These are phyloP conservation scores for Saussurea involucrata DNA, from an alignment of 129 eudicot genomes.

Conservation along the genomic window DNA sequence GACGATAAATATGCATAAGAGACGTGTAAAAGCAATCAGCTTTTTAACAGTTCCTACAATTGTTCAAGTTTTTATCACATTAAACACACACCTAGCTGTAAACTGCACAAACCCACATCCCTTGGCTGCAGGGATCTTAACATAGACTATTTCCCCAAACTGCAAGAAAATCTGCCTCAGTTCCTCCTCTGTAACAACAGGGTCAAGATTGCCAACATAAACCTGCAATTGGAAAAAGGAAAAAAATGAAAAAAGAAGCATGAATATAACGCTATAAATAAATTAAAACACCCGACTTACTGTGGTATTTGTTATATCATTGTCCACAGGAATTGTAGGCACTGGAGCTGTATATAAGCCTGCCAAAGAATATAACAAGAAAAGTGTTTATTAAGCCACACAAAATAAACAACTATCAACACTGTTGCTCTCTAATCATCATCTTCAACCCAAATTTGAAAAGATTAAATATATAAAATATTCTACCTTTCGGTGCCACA, in stretches of 20 bases:
- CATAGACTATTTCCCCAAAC: conserved; percentile 82
- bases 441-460: neutral
- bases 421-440: neutral
- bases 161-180: conserved; percentile 79
- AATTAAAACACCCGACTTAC: conserved; percentile 47
- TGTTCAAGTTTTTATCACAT: neutral
- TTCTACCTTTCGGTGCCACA: conserved; percentile 63
- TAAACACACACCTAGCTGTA: conserved; percentile 53
- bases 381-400: neutral
- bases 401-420: neutral
- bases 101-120: conserved; percentile 97
- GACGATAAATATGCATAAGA: neutral
- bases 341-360: conserved; percentile 69
- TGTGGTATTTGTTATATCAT: conserved; percentile 76
- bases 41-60: neutral
- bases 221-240: conserved; percentile 49
- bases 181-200: conserved; percentile 84
- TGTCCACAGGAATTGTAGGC: conserved; percentile 60
- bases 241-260: conserved; percentile 9
- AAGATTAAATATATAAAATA: neutral
- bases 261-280: conserved; percentile 3
- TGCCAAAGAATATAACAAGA: conserved; percentile 31
- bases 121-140: conserved; percentile 78
- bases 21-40: neutral
- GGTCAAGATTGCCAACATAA: conserved; percentile 83